Conservation (phyloP, 768 basidiomycete genomes). For the Fomitopsis serialis region DNA sequence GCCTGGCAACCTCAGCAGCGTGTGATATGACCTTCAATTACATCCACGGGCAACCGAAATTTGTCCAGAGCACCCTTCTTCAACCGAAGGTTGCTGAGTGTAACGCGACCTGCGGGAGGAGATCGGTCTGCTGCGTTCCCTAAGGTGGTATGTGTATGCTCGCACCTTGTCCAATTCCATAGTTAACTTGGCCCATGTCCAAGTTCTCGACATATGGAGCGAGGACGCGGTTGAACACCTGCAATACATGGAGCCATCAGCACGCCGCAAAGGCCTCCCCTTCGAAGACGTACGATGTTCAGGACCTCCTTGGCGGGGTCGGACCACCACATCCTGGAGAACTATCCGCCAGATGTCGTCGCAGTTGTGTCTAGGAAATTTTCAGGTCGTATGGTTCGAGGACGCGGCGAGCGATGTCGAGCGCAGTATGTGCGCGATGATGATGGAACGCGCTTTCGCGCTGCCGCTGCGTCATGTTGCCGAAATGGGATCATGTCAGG, state of each 20-base stretch:
- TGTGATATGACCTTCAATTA: constrained; percentile 69
- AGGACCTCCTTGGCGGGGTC: constrained; percentile 83
- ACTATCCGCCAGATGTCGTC: neutral
- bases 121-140: constrained; percentile 9
- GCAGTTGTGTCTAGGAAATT: neutral
- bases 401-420: neutral
- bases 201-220: constrained; percentile 96
- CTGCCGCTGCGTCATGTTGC: neutral
- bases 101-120: constrained; percentile 55
- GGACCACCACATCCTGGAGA: constrained; percentile 71
- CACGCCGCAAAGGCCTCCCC: neutral
- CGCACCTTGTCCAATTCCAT: constrained; percentile 84
- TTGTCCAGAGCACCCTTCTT: constrained; percentile 94
- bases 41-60: constrained; percentile 92
- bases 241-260: neutral
- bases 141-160: neutral
- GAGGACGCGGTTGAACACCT: constrained; percentile 87
- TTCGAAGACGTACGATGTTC: constrained; percentile 53
- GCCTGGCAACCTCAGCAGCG: neutral
- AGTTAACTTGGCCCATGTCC: constrained; percentile 91
- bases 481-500: neutral
- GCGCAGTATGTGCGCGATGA: too few species aligned
- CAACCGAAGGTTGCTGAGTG: constrained; percentile 74
- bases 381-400: neutral
- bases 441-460: neutral